Percentiles rank a stretch among this genome's conserved stretches.
phyloP scores from a whole-genome alignment of 495 filamentous ascomycete species.

The Pyrenula aspistea region DNA sequence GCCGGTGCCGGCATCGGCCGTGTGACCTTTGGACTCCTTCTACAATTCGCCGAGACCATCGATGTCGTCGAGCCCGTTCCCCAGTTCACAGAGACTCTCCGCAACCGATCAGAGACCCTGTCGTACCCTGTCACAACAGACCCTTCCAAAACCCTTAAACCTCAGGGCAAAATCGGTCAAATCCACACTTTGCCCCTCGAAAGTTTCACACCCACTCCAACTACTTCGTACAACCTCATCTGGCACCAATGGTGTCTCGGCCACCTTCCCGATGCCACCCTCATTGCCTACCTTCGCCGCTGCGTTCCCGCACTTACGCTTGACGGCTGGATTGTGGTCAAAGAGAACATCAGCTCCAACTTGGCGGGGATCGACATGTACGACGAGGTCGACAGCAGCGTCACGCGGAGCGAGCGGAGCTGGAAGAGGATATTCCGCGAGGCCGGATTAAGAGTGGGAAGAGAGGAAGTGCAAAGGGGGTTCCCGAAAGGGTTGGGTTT shows the following conservation, averaged over 20 bases:
- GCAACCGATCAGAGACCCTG: neutral
- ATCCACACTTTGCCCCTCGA: neutral
- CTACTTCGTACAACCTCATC: slow-evolving; percentile 46
- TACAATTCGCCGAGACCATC: slow-evolving; percentile 35
- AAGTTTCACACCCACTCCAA: neutral
- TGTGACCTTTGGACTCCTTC: slow-evolving; percentile 44
- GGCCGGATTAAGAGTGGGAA: slow-evolving; percentile 54
- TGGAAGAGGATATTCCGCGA: slow-evolving; percentile 57
- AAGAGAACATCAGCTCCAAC: slow-evolving; percentile 71
- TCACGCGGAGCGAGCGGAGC: slow-evolving; percentile 64
- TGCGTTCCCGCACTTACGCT: slow-evolving; percentile 34
- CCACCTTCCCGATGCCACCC: slow-evolving; percentile 69
- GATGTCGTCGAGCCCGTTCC: slow-evolving; percentile 46
- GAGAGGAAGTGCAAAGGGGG: slow-evolving; percentile 65
- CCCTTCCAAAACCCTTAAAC: neutral
- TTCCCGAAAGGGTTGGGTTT: slow-evolving; percentile 51
- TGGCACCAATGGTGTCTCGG: slow-evolving; percentile 90
- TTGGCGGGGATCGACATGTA: slow-evolving; percentile 48
- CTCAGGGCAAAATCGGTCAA: neutral
- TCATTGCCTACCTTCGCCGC: slow-evolving; percentile 53
- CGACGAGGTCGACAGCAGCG: slow-evolving; percentile 67
- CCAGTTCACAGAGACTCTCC: neutral
- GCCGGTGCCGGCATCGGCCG: slow-evolving; percentile 55
- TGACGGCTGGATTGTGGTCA: slow-evolving; percentile 56
- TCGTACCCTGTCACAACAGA: no score